These are phyloP conservation scores for Candida fluviatilis DNA, from an alignment of 805 yeast species.

Conservation along the genomic window DNA sequence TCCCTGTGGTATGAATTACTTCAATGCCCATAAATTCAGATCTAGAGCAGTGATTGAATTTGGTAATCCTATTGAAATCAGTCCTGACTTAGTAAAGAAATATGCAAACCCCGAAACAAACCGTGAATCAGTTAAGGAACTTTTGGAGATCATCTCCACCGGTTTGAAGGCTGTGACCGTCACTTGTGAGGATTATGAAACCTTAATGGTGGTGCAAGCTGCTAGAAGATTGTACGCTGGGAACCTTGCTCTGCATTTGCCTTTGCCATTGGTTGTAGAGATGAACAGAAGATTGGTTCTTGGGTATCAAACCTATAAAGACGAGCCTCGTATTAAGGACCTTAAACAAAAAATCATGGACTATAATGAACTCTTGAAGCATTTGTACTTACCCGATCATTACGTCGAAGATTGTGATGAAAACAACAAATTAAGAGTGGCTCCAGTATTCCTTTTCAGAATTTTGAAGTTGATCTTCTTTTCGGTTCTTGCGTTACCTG, in stretches of 20 bases:
- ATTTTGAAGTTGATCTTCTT: slow-evolving; percentile 52
- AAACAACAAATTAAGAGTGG: slow-evolving; percentile 45
- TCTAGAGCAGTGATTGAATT: slow-evolving; percentile 94
- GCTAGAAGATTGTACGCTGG: slow-evolving; percentile 85
- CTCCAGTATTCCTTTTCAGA: slow-evolving; percentile 54
- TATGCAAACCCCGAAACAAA: slow-evolving; percentile 65
- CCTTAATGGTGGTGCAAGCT: slow-evolving; percentile 84
- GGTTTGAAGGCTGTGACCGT: slow-evolving; percentile 84
- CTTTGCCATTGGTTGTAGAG: slow-evolving; percentile 81
- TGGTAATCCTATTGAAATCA: slow-evolving; percentile 78
- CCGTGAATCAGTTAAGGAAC: slow-evolving; percentile 67
- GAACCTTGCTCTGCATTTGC: slow-evolving; percentile 65
- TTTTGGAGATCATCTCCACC: slow-evolving; percentile 65
- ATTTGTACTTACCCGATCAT: slow-evolving; percentile 53
- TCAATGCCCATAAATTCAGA: slow-evolving; percentile 92
- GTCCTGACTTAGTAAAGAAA: slow-evolving; percentile 50
- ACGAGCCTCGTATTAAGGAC: slow-evolving; percentile 61
- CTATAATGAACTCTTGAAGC: slow-evolving; percentile 60
- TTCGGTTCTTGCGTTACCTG: slow-evolving; percentile 73
- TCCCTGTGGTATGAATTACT: slow-evolving; percentile 97
- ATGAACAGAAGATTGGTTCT: slow-evolving; percentile 82
- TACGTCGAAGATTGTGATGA: slow-evolving; percentile 54
- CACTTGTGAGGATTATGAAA: slow-evolving; percentile 83
- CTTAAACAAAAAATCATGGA: slow-evolving; percentile 59
- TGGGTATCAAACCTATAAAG: slow-evolving; percentile 73